Conservation (phyloP, 257 asterid species). For the Fraxinus americana region DNA sequence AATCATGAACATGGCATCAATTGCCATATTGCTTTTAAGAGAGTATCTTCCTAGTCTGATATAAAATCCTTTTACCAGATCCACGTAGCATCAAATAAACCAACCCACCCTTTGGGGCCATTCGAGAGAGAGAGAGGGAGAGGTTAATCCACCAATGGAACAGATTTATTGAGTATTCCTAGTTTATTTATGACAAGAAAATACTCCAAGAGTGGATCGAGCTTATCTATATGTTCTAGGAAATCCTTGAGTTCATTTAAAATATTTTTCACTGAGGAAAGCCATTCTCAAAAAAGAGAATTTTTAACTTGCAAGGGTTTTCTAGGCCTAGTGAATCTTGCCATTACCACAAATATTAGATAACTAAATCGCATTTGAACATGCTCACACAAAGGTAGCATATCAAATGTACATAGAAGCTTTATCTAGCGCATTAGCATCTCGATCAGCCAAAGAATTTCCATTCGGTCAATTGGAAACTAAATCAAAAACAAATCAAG, state of each 20-base stretch:
- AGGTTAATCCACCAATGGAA: background rate
- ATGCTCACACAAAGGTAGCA: background rate
- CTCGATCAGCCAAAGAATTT: background rate
- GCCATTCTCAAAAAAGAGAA: background rate
- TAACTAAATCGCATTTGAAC: background rate
- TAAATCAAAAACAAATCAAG: conserved; percentile 13
- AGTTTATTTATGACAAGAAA: background rate
- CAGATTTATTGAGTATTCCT: background rate
- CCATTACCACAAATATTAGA: background rate
- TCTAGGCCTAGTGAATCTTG: background rate
- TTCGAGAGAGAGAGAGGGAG: background rate
- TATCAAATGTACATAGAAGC: background rate
- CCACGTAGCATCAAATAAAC: background rate
- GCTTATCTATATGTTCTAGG: background rate
- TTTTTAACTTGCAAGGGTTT: background rate
- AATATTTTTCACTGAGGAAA: background rate
- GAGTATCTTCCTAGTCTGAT: background rate
- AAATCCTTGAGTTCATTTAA: background rate
- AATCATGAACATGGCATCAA: background rate
- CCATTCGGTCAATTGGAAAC: conserved; percentile 15
- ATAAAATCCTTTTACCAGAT: background rate
- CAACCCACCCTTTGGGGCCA: background rate
- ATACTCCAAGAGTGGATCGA: background rate
- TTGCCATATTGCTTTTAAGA: background rate
- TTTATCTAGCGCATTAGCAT: conserved; percentile 2